Base-by-base conservation (phyloP, 1,139 yeast genomes). In the Zygoascus sp. region DNA sequence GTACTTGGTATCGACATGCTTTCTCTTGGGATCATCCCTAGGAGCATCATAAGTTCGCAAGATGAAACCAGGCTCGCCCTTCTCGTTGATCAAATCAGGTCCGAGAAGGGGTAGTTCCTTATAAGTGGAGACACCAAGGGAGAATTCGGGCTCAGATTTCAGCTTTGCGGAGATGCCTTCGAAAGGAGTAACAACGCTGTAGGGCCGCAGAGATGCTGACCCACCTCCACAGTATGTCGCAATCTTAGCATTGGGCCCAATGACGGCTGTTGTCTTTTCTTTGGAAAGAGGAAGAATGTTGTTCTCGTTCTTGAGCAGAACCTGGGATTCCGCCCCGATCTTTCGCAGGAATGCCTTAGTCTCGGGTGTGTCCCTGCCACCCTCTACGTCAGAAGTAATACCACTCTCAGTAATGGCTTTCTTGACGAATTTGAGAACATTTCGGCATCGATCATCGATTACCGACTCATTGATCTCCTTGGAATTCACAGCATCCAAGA, bases 161-260 rank as follows among this genome's bases (percentile, higher is more conserved):
- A 65, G 17, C 55, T 68, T 68, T 32, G 58, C 50, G 5, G 62
- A 50, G 50, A 76, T 63, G 40, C 74, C 78, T 2, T 74, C 73
- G 46, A 58, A 72, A 9, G 79, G 77, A 13, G 76, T 65, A n/a
- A 72, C 64, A 5, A 68, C 66, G 57, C 75, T 73, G 52, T 75
- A 72, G 3, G 80, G 69, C 5, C 56, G 57, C 54, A 75, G 58
- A 3, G 77, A 66, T 21, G 80, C 79, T 5, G 80, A 76, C 32
- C 81, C 81, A 46, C 81, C 81, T 46, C 81, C 80, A 21, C 74
- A 65, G 54, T 63, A 69, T 15, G 71, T 62, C 21, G 75, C 64
- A 17, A 59, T 58, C 52, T 70, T 72, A 20, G 76, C 79, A 50
- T 74, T 75, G 32, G 79, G 77, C 16, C 81, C 81, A 55, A 76